Evolutionary conservation across 164 flowering plant genomes (phyloP), one percentile per base, ranked within the genome.

Genomic region (Stephania cephalantha): DNA sequence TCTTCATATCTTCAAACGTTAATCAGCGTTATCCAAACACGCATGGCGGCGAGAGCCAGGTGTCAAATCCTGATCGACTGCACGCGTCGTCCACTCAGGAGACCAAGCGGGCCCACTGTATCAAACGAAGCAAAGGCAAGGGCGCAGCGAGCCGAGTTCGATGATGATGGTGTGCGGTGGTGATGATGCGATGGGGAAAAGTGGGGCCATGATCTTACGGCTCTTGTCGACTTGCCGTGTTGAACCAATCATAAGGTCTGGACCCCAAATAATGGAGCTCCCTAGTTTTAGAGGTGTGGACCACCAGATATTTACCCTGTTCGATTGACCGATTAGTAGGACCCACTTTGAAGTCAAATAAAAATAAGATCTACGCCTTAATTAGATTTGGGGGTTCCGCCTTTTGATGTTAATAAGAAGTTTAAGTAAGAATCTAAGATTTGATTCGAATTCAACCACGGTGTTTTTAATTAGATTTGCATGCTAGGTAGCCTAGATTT

Each of bases 1-100:
- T 50, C 13, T 50, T 50, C 11, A 50, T 50, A 50, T 50, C 12
- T 2, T 50, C 55, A 9, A 0, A 4, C 42, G 42, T 25, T 25
- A 35, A 8, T 10, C 53, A 2, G 9, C 53, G 9, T 48, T 8
- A 48, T 7, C 15, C 4, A 50, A 50, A 9, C 11, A 58, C 48
- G 55, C 72, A 46, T 18, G 72, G 55, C 72, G 53, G 72, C 72
- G 20, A 70, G 46, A 46, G 52, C 72, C 72, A 45, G 29, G 6
- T 46, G 72, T 31, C 46, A 18, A 25, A 52, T 46, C 7, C 20
- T 1, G 15, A 58, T 1, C 64, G 20, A 58, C 64, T 15, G 64
- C 12, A 45, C 46, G 48, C 18, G 52, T 70, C 72, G 48, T 70
- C 25, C 11, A 35, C 7, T 69, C 3, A 44, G 22, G 20, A 9